phyloP scores from a whole-genome alignment of 192 early-diverging fungal species.

The Spizellomyces punctatus region DNA sequence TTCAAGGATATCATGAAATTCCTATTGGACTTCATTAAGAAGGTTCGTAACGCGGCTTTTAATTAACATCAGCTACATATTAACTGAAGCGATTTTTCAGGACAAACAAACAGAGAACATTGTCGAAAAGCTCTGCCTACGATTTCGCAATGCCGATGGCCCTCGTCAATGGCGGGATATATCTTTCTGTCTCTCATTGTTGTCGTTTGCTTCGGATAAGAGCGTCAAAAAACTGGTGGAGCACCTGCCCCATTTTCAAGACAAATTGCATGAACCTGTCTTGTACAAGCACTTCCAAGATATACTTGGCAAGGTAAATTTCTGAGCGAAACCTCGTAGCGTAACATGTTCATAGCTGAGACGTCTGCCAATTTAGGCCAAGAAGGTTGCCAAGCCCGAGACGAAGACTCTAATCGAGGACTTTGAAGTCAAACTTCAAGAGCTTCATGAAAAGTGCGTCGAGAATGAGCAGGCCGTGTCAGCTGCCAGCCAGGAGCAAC shows the following conservation, averaged over 20 bases:
- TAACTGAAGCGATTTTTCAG: conserved; percentile 40
- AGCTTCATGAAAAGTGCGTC: conserved; percentile 67
- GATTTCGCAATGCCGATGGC: conserved; percentile 83
- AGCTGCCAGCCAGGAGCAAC: conserved; percentile 15
- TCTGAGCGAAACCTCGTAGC: background rate
- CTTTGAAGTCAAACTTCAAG: conserved; percentile 77
- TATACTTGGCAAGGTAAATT: conserved; percentile 77
- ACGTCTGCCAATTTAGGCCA: conserved; percentile 44
- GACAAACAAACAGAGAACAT: conserved; percentile 95
- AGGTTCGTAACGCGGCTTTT: conserved; percentile 41
- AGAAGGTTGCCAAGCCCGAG: conserved; percentile 73
- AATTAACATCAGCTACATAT: background rate
- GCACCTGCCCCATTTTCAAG: conserved; percentile 79
- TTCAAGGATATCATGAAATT: conserved; percentile 94
- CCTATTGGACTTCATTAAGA: conserved; percentile 92
- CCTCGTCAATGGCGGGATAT: conserved; percentile 90
- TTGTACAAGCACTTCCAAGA: conserved; percentile 87
- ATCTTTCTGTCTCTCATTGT: conserved; percentile 84
- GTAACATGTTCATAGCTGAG: background rate
- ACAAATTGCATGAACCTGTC: conserved; percentile 85
- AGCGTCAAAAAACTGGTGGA: conserved; percentile 85
- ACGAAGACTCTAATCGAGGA: conserved; percentile 82
- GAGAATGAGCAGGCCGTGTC: conserved; percentile 59
- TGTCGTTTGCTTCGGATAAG: conserved; percentile 87
- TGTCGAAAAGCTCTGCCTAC: conserved; percentile 93